Evolutionary conservation across 805 yeast genomes (phyloP).

Genomic region (Wickerhamia fluorescens): DNA sequence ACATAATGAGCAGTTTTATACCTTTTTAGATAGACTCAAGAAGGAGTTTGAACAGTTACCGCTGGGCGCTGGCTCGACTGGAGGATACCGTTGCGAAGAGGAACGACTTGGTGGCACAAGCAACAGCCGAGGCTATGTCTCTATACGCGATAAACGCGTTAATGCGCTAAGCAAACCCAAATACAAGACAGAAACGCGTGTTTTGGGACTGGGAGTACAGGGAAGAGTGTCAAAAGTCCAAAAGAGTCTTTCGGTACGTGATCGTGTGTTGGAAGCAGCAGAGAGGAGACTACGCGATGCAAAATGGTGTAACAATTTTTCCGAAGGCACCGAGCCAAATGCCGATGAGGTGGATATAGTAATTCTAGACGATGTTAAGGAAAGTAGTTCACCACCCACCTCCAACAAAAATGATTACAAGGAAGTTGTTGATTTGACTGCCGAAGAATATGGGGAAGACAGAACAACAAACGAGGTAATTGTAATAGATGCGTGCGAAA

Average conservation of each 20-base stretch:
- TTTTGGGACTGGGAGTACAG: conserved; percentile 21
- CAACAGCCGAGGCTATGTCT: conserved; percentile 9
- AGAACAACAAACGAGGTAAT: conserved; percentile 9
- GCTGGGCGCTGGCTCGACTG: conserved; percentile 35
- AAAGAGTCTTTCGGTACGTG: no score
- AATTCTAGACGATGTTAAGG: conserved; percentile 13
- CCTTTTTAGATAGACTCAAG: conserved; percentile 53
- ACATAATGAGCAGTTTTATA: conserved; percentile 69
- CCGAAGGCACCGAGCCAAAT: conserved; percentile 28
- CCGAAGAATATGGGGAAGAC: conserved; percentile 7
- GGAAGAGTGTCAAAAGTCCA: no score
- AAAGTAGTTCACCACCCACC: no score
- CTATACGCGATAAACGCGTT: conserved; percentile 31
- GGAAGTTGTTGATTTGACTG: conserved; percentile 10
- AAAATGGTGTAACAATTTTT: conserved; percentile 37
- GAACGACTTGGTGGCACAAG: conserved; percentile 35
- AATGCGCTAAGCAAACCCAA: conserved; percentile 33
- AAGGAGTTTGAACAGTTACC: conserved; percentile 41
- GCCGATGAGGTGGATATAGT: conserved; percentile 39
- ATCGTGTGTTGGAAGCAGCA: conserved; percentile 57
- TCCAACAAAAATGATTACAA: conserved; percentile 2
- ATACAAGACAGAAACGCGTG: conserved; percentile 34
- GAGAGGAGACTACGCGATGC: conserved; percentile 50
- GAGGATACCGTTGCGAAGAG: conserved; percentile 46
- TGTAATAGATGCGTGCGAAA: conserved; percentile 18